These are phyloP conservation scores for Pterocarpus santalinus DNA, from an alignment of 306 rosid species.

Conservation along the genomic window DNA sequence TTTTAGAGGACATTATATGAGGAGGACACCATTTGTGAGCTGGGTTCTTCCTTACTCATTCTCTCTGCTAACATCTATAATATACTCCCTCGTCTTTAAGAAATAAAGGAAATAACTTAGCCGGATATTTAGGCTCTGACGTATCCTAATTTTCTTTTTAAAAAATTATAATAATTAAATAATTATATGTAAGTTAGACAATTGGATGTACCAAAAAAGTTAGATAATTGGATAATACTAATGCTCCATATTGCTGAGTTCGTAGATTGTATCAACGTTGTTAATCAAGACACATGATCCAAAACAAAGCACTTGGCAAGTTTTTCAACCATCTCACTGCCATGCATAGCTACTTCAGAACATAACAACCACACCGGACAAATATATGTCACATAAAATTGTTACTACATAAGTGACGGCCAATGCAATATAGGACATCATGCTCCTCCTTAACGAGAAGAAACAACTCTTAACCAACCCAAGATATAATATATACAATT, in stretches of 20 bases:
- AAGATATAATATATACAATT: constrained; percentile 22
- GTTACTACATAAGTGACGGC: not conserved
- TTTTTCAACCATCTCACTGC: not conserved
- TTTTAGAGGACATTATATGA: too few relatives aligned
- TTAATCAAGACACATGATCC: constrained; percentile 1
- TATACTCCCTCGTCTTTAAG: too few relatives aligned
- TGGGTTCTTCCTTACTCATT: too few relatives aligned
- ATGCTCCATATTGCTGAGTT: not conserved
- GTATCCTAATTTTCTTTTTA: too few relatives aligned
- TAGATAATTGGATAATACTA: not conserved
- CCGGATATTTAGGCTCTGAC: too few relatives aligned
- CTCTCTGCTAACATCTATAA: too few relatives aligned
- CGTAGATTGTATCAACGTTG: constrained; percentile 38
- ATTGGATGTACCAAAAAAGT: too few relatives aligned
- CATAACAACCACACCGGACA: constrained; percentile 25
- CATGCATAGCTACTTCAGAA: not conserved
- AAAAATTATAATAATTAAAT: too few relatives aligned
- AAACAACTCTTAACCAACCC: constrained; percentile 28
- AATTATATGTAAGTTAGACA: too few relatives aligned
- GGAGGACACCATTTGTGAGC: too few relatives aligned
- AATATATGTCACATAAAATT: constrained; percentile 13
- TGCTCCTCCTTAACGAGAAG: constrained; percentile 40
- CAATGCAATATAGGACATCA: constrained; percentile 35
- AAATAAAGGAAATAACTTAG: too few relatives aligned
- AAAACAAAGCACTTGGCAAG: not conserved